Percentiles rank a stretch among this genome's conserved stretches.
Conservation (phyloP, 495 filamentous ascomycete genomes). For the Aspergillus taichungensis region DNA sequence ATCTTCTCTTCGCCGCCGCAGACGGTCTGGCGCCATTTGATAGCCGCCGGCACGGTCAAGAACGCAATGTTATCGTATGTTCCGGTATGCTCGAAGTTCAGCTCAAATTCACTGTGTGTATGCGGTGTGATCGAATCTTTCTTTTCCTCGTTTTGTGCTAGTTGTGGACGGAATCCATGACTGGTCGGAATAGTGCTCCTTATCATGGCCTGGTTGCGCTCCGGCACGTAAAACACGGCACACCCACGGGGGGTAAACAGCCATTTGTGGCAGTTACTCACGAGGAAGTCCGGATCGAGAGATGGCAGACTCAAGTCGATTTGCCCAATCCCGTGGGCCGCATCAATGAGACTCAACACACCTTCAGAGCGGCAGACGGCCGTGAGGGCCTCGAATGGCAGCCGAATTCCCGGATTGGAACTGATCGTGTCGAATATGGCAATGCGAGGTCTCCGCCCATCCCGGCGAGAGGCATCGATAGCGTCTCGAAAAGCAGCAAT, state of each 20-base stretch:
- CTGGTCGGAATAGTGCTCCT: conserved; percentile 59
- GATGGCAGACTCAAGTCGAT: conserved; percentile 50
- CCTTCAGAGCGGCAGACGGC: conserved; percentile 47
- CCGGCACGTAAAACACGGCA: conserved; percentile 66
- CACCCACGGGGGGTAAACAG: conserved; percentile 63
- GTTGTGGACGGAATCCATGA: conserved; percentile 31
- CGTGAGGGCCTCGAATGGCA: conserved; percentile 60
- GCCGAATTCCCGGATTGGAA: conserved; percentile 57
- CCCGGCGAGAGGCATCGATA: conserved; percentile 26
- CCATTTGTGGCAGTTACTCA: conserved; percentile 80
- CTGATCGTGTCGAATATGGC: conserved; percentile 69
- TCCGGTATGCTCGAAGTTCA: conserved; percentile 63
- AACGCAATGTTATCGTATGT: conserved; percentile 59
- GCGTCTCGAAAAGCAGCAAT: conserved; percentile 36
- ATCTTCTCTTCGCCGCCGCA: conserved; percentile 64
- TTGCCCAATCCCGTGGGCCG: conserved; percentile 68
- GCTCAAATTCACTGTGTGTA: conserved; percentile 38
- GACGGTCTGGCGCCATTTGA: conserved; percentile 51
- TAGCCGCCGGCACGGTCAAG: conserved; percentile 53
- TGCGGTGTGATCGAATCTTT: not conserved
- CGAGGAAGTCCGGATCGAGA: conserved; percentile 67
- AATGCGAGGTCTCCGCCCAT: conserved; percentile 38
- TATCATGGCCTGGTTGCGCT: conserved; percentile 63
- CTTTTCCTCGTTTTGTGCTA: conserved; percentile 15
- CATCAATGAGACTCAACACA: conserved; percentile 56